phyloP scores from a whole-genome alignment of 805 yeast species.

The Sugiyamaella americana region DNA sequence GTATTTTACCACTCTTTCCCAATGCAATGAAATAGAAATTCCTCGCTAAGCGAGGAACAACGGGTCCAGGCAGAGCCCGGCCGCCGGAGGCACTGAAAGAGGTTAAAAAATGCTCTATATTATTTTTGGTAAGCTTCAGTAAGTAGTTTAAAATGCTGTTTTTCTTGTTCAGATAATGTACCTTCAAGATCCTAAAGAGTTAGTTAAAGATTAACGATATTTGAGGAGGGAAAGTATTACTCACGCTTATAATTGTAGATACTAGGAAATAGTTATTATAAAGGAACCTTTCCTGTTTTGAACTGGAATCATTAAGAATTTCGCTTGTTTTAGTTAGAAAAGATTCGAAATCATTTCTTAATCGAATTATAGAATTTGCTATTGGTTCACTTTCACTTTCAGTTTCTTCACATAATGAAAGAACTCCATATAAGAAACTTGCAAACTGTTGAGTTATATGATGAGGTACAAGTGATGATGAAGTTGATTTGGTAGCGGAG shows the following conservation, averaged over 20 bases:
- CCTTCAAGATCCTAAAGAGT: conserved; percentile 36
- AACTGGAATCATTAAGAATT: conserved; percentile 23
- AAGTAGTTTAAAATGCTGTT: conserved; percentile 40
- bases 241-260: conserved; percentile 42
- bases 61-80: too few relatives aligned
- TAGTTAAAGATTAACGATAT: neutral
- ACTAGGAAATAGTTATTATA: conserved; percentile 66
- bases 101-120: too few relatives aligned
- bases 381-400: conserved; percentile 58
- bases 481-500: conserved; percentile 30
- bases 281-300: conserved; percentile 58
- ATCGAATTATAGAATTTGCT: conserved; percentile 56
- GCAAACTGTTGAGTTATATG: conserved; percentile 76
- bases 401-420: conserved; percentile 43
- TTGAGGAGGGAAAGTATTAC: neutral
- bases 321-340: conserved; percentile 64
- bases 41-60: too few relatives aligned
- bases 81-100: too few relatives aligned
- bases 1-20: too few relatives aligned
- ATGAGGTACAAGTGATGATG: conserved; percentile 42
- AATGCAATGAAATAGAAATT: too few relatives aligned
- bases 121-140: conserved; percentile 42
- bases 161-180: conserved; percentile 37
- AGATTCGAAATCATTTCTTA: conserved; percentile 76
- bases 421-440: conserved; percentile 60